phyloP scores from a whole-genome alignment of 2,329 filamentous ascomycete genomes.

The Raffaelea albimanens region DNA sequence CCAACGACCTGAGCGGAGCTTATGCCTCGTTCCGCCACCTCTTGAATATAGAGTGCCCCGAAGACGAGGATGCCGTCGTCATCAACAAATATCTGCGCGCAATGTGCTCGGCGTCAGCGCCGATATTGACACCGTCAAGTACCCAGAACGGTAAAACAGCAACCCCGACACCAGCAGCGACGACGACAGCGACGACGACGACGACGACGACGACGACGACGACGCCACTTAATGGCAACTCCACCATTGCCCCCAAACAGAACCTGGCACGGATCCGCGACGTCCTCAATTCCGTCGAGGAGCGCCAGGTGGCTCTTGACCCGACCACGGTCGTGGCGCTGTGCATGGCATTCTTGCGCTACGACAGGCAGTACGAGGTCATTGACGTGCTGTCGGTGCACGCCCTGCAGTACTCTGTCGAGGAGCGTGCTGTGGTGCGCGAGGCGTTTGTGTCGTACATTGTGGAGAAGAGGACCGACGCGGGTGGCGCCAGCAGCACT shows the following conservation, averaged over 20 bases:
- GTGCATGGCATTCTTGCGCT: constrained; percentile 63
- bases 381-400: constrained; percentile 75
- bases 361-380: constrained; percentile 69
- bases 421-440: constrained; percentile 59
- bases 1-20: constrained; percentile 63
- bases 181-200: too few species aligned
- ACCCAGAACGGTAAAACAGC: too few species aligned
- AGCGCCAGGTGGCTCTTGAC: constrained; percentile 59
- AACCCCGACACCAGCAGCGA: too few species aligned
- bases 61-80: constrained; percentile 47
- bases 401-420: constrained; percentile 57
- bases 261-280: constrained; percentile 62
- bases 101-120: constrained; percentile 49
- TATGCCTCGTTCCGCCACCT: constrained; percentile 55
- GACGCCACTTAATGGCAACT: too few species aligned
- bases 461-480: constrained; percentile 43
- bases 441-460: constrained; percentile 60
- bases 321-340: constrained; percentile 66
- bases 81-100: constrained; percentile 65
- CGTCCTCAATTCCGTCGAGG: constrained; percentile 64
- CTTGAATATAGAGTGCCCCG: constrained; percentile 42
- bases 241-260: too few species aligned
- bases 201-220: too few species aligned
- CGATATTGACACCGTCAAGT: too few species aligned
- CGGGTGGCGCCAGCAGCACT: too few species aligned